Base-by-base conservation (phyloP, 306 rosid genomes). In the Geum urbanum region DNA sequence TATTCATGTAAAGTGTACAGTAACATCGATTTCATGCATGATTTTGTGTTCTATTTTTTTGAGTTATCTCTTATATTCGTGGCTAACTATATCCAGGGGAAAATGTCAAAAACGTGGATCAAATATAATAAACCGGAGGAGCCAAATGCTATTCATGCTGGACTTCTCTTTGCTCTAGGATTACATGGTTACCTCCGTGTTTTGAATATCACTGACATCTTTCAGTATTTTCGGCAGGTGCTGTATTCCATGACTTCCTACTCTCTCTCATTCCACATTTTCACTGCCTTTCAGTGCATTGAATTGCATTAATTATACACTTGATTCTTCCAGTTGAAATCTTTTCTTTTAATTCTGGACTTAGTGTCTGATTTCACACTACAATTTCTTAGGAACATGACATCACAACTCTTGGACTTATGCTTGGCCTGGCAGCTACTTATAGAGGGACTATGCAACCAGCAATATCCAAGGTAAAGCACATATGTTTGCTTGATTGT, bases 361-460 rank as follows among this genome's bases (percentile, higher is more conserved):
- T 68, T 52, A 8, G 50, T 53, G 50, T 20, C 50, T 39, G 63
- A 53, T 46, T 75, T 47, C 35, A 78, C 48, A 19, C 56, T 60
- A 43, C 77, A 56, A 50, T 58, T 81, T 63, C 71, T 59, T 64
- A 94, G 98, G 97, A 90, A 81, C 98, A 94, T 74, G 97, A 94
- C 79, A 89, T 85, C 86, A 90, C 98, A 68, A 88, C 92, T 53
- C 95, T 91, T 8, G 98, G 95, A 43, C 71, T 94, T 79, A 90
- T 90, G 97, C 97, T 92, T 77, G 97, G 98, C 78, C 83, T 92
- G 74, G 94, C 98, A 63, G 96, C 97, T 82, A 88, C 98, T 55
- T 90, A 90, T 50, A 86, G 91, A 81, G 98, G 98, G 71, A 86
- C 92, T 41, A 92, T 92, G 98, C 97, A 90, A 75, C 98, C 94